These are phyloP conservation scores for Melastoma malabathricum DNA, from an alignment of 345 rosid species.

Conservation along the genomic window DNA sequence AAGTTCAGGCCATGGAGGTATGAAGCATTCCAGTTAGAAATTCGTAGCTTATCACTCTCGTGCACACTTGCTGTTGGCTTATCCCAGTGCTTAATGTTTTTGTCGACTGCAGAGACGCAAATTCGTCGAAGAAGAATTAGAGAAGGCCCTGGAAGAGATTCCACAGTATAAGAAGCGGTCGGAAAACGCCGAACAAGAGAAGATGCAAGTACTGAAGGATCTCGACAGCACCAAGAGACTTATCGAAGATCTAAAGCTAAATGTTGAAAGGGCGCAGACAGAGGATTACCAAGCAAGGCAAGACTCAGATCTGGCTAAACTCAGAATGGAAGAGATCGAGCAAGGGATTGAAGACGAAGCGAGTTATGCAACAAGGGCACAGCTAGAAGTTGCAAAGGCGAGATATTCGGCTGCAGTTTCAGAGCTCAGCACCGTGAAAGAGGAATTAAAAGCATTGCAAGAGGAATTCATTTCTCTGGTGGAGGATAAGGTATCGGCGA, in stretches of 20 bases:
- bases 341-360: conserved; percentile 83
- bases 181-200: conserved; percentile 53
- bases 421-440: conserved; percentile 59
- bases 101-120: conserved; percentile 37
- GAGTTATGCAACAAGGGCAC: conserved; percentile 90
- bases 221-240: conserved; percentile 70
- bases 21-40: not conserved
- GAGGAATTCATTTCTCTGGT: conserved; percentile 45
- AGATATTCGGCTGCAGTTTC: conserved; percentile 62
- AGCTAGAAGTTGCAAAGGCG: conserved; percentile 83
- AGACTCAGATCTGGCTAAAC: conserved; percentile 77
- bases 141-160: conserved; percentile 49
- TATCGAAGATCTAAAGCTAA: conserved; percentile 71
- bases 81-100: not conserved
- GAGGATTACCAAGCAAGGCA: conserved; percentile 91
- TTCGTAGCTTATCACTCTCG: too few relatives aligned
- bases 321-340: conserved; percentile 86
- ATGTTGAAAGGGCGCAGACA: conserved; percentile 76
- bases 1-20: conserved; percentile 73
- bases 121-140: conserved; percentile 63
- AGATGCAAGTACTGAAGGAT: conserved; percentile 46
- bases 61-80: too few relatives aligned
- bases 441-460: conserved; percentile 42
- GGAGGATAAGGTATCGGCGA: conserved; percentile 43
- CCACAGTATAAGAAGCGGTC: conserved; percentile 47